phyloP scores from a whole-genome alignment of 768 basidiomycete species.

The Thelephora ganbajun region DNA sequence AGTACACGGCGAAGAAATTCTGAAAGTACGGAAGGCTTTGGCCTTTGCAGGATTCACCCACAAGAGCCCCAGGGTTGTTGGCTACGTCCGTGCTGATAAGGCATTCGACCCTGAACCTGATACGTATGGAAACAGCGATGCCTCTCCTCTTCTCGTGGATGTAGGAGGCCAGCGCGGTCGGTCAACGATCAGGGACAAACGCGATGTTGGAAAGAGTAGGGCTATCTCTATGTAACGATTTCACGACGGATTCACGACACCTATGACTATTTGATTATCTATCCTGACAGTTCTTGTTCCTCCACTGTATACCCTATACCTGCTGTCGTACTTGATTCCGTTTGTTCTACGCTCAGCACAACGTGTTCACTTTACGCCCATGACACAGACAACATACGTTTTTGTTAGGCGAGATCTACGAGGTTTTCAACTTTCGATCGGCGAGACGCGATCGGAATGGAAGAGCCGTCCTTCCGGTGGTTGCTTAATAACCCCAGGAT shows the following conservation, averaged over 20 bases:
- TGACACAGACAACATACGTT: no score
- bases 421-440: no score
- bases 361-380: no score
- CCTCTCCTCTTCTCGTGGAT: background rate
- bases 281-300: constrained; percentile 1
- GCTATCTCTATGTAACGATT: constrained; percentile 64
- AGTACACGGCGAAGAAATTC: constrained; percentile 71
- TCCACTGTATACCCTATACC: background rate
- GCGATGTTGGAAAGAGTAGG: constrained; percentile 55
- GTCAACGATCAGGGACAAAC: constrained; percentile 44
- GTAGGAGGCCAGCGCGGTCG: constrained; percentile 42
- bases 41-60: constrained; percentile 90
- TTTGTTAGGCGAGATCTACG: no score
- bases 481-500: no score
- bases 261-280: background rate
- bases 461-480: no score
- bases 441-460: no score
- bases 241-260: background rate
- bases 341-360: no score
- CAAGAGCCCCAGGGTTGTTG: constrained; percentile 72
- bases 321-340: no score
- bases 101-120: constrained; percentile 49
- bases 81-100: constrained; percentile 61
- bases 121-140: constrained; percentile 28
- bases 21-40: constrained; percentile 81